Evolutionary conservation across 306 rosid genomes (phyloP), one percentile per base, ranked within the genome.

Genomic region (Erythrophleum fordii): DNA sequence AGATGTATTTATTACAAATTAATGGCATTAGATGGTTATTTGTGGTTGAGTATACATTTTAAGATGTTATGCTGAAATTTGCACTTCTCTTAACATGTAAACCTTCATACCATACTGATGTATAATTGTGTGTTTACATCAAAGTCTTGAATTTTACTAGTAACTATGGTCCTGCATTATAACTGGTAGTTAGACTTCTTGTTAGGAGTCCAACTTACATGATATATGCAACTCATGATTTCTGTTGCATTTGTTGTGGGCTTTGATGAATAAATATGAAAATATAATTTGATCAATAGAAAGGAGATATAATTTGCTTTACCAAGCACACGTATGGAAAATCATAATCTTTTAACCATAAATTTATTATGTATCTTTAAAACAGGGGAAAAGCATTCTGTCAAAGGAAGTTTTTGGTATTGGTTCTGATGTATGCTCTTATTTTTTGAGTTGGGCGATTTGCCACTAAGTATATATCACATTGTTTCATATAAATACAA

Each of bases 371-470:
- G n/a, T 64, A 64, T 34, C 17, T 31, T 64, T 16, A 76, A 81
- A 49, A 67, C 17, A 49, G 17, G 37, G 13, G 10, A 22, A 66
- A 80, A 77, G 46, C 14, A 5, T 37, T 52, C n/a, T n/a, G n/a
- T n/a, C n/a, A n/a, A n/a, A n/a, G n/a, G 49, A 59, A 52, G 44
- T 3, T 88, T 73, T 48, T 56, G 37, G 18, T 64, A 44, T 56
- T 84, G 52, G 52, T 75, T 80, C 67, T 37, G 22, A 29, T 51
- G 11, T 78, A 23, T 41, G 52, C n/a, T 62, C 6, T 80, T 77
- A 26, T 55, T 46, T 60, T 72, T 35, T 52, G 14, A 2, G 28
- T 53, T 22, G 13, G 34, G 12, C 8, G 14, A 31, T 59, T 66
- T 68, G 56, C 16, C 60, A 44, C 74, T 8, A 60, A 51, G 58